Base-by-base conservation (phyloP, 2,329 filamentous ascomycete species). In the Botrytis aclada region DNA sequence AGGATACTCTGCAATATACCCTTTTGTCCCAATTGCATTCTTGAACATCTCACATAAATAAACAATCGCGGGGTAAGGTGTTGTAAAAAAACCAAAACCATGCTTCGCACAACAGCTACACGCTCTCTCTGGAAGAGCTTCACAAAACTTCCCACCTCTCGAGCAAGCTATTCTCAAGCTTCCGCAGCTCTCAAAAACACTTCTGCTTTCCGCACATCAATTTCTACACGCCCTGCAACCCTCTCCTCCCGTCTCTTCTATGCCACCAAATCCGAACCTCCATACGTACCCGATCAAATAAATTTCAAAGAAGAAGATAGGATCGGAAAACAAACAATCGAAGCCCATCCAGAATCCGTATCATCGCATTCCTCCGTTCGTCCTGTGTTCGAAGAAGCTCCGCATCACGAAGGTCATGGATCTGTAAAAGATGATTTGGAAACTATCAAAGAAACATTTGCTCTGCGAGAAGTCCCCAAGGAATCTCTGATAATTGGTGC, bases 391-490 rank as follows among this genome's bases (percentile, higher is more conserved):
- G 84, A 88, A 79, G 77, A 81, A 63, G 73, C 76, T 77, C 80
- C 70, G 66, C 73, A 29, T 12, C 60, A 74, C 14, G 72, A 74
- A 18, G 85, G 88, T 83, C 83, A 86, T 80, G 85, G 83, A 65
- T 85, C 85, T 65, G 83, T 89, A 74, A 85, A 83, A 77, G 79
- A 82, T 69, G 87, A 89, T 79, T 79, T 93, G 89, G 83, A 86
- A 79, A 87, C 87, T 14, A 87, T 94, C 79, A 89, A 89, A 78
- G 89, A 93, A 22, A 92, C 91, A 1, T 92, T 94, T 79, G 87
- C 86, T 32, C 85, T 94, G 51, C 80, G 82, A 47, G 83, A 84
- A 2, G 91, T 94, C 6, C 92, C 92, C 12, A 88, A 85, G 78
- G 89, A 93, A 80, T 88, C 91, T 34, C 86, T 91, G 66, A 85